Evolutionary conservation across 2,329 filamentous ascomycete genomes (phyloP), one percentile per base, ranked within the genome.

Genomic region (Phaeoacremonium minimum): DNA sequence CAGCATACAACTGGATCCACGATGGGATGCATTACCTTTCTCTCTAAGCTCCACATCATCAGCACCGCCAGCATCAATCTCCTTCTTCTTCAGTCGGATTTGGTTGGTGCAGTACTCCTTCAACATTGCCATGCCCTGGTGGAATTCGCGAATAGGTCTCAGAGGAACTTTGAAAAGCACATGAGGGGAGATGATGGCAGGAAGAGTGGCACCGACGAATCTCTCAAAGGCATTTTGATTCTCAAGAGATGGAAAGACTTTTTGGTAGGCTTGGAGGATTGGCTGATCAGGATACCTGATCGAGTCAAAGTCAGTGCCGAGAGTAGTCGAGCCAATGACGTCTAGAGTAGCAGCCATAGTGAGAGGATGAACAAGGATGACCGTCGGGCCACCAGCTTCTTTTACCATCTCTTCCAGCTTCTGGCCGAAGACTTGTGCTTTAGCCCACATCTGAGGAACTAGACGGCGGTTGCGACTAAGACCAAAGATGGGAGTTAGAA

Each of bases 1-100:
- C n/a, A n/a, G n/a, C n/a, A n/a, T n/a, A n/a, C n/a, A n/a, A n/a
- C n/a, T n/a, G n/a, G n/a, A n/a, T n/a, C n/a, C n/a, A n/a, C n/a
- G n/a, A n/a, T n/a, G n/a, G n/a, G n/a, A n/a, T n/a, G n/a, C n/a
- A 30, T 30, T 30, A 30, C 29, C 29, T 30, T 30, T 30, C 29
- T 30, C 29, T 14, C 29, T 15, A 9, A 30, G 5, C 18, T 30
- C 29, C 18, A 14, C 4, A 30, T 30, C 29, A 15, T 5, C 29
- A 15, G n/a, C 29, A 14, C n/a, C 18, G 15, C 29, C 29, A 30
- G 29, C 12, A 15, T 30, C 18, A 16, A 30, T 30, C 11, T 30
- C 29, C 29, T 30, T 15, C 29, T 30, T 30, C 14, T 30, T 30
- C 6, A 5, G 15, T 15, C 29, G 29, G 8, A 30, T 30, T 11